phyloP scores from a whole-genome alignment of 768 basidiomycete species.

The Mycena crocata region DNA sequence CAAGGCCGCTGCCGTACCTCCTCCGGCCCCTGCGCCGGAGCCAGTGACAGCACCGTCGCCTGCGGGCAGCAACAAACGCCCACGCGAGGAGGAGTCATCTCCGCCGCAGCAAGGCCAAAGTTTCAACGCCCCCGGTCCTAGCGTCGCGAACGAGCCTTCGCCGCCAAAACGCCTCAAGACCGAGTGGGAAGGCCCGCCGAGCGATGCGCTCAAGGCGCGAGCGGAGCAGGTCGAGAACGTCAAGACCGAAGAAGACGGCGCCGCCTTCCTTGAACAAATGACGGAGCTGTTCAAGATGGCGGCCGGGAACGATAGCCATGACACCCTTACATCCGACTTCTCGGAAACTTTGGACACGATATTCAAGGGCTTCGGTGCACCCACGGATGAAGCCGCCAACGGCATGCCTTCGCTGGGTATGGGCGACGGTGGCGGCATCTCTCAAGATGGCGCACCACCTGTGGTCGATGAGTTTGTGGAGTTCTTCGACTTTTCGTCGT shows the following conservation, averaged over 20 bases:
- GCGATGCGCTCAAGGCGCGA: conserved; percentile 60
- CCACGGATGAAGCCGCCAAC: conserved; percentile 47
- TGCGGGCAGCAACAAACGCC: conserved; percentile 55
- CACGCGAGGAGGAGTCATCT: conserved; percentile 65
- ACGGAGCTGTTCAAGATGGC: conserved; percentile 70
- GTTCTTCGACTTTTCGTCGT: conserved; percentile 78
- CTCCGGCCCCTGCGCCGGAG: conserved; percentile 20
- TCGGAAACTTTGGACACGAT: conserved; percentile 73
- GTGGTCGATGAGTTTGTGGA: conserved; percentile 65
- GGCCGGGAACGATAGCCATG: conserved; percentile 57
- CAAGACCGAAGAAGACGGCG: conserved; percentile 76
- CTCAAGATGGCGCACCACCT: conserved; percentile 40
- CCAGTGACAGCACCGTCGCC: conserved; percentile 36
- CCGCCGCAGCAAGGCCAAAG: conserved; percentile 36
- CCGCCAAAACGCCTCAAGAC: conserved; percentile 80
- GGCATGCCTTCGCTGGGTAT: conserved; percentile 49
- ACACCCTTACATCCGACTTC: conserved; percentile 59
- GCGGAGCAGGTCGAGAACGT: conserved; percentile 58
- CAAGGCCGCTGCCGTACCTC: conserved; percentile 36
- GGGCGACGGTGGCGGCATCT: conserved; percentile 42
- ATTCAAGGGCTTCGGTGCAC: conserved; percentile 63
- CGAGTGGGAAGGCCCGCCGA: conserved; percentile 75
- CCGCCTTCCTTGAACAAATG: conserved; percentile 71
- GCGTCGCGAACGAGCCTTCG: conserved; percentile 62
- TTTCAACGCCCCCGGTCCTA: conserved; percentile 40